A percentile compares a stretch with the other conserved stretches of the same genome.
Evolutionary conservation across 768 basidiomycete genomes (phyloP).

Genomic region (Lactarius evosmus): DNA sequence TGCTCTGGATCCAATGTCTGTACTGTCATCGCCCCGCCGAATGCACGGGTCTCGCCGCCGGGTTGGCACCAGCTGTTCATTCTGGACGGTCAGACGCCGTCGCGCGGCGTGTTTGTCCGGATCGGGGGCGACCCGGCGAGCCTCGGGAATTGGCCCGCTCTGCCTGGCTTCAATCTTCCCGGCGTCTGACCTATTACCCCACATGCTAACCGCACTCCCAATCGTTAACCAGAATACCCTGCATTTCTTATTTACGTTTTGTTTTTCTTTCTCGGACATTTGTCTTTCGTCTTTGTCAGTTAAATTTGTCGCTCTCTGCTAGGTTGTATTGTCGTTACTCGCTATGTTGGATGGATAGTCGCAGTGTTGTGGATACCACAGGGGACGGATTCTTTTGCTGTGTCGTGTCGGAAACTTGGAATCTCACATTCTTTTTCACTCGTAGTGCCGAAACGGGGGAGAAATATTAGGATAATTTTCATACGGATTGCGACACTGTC

Average conservation of each 20-base stretch:
- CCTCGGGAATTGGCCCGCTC: conserved; percentile 70
- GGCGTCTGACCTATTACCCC: conserved; percentile 42
- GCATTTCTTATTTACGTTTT: not conserved
- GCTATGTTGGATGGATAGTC: not conserved
- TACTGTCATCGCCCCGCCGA: conserved; percentile 73
- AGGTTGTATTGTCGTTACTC: not conserved
- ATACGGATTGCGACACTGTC: no score
- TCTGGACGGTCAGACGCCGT: not conserved
- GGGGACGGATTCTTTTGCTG: not conserved
- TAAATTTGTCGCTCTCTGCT: not conserved
- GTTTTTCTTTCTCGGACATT: not conserved
- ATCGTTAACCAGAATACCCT: not conserved
- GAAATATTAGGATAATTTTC: no score
- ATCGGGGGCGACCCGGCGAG: conserved; percentile 10
- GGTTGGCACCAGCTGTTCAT: not conserved
- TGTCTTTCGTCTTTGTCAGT: no score
- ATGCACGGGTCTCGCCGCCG: conserved; percentile 58
- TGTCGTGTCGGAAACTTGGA: not conserved
- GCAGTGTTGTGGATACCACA: not conserved
- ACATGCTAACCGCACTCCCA: not conserved
- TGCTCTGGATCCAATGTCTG: conserved; percentile 62
- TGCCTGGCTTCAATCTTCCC: conserved; percentile 64
- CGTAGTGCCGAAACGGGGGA: no score
- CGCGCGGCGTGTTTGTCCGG: not conserved
- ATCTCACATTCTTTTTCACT: not conserved